Evolutionary conservation across 2,329 filamentous ascomycete species (phyloP).

Genomic region (Sclerotinia trifoliorum): DNA sequence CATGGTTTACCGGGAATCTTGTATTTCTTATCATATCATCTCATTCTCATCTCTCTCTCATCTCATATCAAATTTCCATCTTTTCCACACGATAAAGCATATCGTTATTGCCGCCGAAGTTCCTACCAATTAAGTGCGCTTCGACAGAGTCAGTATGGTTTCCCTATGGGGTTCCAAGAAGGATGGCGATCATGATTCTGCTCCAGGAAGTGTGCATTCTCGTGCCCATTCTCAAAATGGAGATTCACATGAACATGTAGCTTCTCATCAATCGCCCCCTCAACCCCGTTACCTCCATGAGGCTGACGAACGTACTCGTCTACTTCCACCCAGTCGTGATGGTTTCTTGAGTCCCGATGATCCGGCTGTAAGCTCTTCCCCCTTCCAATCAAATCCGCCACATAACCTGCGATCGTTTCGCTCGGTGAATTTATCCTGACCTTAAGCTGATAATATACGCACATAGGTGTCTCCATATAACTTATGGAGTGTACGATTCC

Average conservation of each 20-base stretch:
- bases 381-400: background rate
- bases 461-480: slow-evolving; percentile 81
- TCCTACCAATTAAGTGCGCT: background rate
- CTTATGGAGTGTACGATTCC: slow-evolving; percentile 80
- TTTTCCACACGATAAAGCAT: background rate
- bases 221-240: slow-evolving; percentile 25
- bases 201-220: slow-evolving; percentile 9
- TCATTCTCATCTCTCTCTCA: background rate
- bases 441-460: background rate
- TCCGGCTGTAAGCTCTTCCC: slow-evolving; percentile 61
- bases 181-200: slow-evolving; percentile 42
- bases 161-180: slow-evolving; percentile 57
- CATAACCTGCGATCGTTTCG: background rate
- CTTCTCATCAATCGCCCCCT: background rate
- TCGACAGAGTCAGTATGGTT: slow-evolving; percentile 43
- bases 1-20: background rate
- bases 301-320: slow-evolving; percentile 55
- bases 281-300: slow-evolving; percentile 42
- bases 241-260: slow-evolving; percentile 30
- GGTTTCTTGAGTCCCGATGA: slow-evolving; percentile 74
- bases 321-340: slow-evolving; percentile 36
- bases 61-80: background rate
- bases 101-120: slow-evolving; percentile 8
- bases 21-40: background rate
- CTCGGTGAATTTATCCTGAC: background rate